A percentile compares a stretch with the other conserved stretches of the same genome.
phyloP scores from a whole-genome alignment of 345 rosid species.

The Luvunga scandens region DNA sequence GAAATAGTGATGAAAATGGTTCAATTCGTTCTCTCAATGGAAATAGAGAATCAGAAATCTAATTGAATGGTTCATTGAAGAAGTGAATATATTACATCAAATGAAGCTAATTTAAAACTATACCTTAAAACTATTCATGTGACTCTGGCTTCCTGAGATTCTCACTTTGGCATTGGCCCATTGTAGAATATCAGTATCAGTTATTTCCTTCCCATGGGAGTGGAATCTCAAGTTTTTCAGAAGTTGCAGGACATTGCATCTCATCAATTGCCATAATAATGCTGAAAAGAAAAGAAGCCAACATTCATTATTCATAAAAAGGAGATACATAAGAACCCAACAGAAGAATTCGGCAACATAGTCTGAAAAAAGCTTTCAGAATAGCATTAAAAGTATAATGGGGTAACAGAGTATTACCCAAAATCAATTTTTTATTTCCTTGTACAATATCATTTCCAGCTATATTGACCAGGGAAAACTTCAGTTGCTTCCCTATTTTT shows the following conservation, averaged over 20 bases:
- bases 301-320: neutral
- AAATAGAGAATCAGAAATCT: neutral
- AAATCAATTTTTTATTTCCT: slow-evolving; percentile 87
- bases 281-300: slow-evolving; percentile 44
- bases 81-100: neutral
- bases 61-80: neutral
- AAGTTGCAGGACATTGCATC: slow-evolving; percentile 92
- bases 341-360: neutral
- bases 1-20: neutral
- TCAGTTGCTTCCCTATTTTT: slow-evolving; percentile 89
- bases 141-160: slow-evolving; percentile 61
- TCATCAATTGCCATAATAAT: slow-evolving; percentile 94
- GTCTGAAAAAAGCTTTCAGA: neutral
- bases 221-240: slow-evolving; percentile 87
- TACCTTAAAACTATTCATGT: slow-evolving; percentile 87
- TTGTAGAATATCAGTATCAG: slow-evolving; percentile 74
- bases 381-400: neutral
- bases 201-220: slow-evolving; percentile 83
- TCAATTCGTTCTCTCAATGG: neutral
- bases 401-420: slow-evolving; percentile 48
- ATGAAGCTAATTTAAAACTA: slow-evolving; percentile 2
- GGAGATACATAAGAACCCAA: neutral
- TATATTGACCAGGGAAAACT: slow-evolving; percentile 91
- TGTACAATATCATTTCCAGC: slow-evolving; percentile 96
- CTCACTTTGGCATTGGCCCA: slow-evolving; percentile 93